phyloP scores from a whole-genome alignment of 2,329 filamentous ascomycete genomes.

The Alternaria infectoria region DNA sequence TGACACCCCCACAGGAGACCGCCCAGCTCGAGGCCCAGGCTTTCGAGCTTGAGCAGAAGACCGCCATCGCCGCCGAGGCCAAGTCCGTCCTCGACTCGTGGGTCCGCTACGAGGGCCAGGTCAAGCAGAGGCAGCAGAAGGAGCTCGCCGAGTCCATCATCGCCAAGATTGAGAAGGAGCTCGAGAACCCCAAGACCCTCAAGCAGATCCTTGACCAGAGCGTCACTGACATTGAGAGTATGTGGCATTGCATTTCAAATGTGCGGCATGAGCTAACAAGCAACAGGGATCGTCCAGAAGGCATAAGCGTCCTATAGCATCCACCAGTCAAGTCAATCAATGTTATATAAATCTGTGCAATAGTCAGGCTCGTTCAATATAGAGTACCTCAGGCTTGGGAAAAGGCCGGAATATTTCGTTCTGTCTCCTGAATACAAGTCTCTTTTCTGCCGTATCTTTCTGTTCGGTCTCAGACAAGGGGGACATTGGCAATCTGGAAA shows the following conservation, averaged over 20 bases:
- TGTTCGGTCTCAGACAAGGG: neutral
- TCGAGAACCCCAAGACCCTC: constrained; percentile 95
- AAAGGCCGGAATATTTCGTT: constrained; percentile 32
- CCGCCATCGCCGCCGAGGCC: constrained; percentile 87
- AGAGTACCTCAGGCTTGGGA: constrained; percentile 38
- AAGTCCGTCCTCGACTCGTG: constrained; percentile 96
- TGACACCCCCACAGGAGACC: constrained; percentile 73
- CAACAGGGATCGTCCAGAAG: constrained; percentile 48
- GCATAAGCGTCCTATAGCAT: constrained; percentile 43
- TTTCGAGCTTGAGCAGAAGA: constrained; percentile 96
- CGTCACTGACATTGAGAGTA: constrained; percentile 94
- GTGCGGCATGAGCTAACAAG: constrained; percentile 21
- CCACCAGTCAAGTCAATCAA: constrained; percentile 35
- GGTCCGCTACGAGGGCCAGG: constrained; percentile 98
- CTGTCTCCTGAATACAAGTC: constrained; percentile 10
- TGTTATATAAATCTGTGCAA: constrained; percentile 53
- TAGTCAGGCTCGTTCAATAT: constrained; percentile 48
- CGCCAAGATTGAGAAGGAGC: constrained; percentile 97
- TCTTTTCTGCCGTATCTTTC: neutral
- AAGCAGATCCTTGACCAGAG: constrained; percentile 99
- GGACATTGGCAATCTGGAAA: neutral
- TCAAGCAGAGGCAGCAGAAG: constrained; percentile 98
- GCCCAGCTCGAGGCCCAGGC: constrained; percentile 94
- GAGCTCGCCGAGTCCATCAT: constrained; percentile 94
- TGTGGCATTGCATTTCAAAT: constrained; percentile 35